These are phyloP conservation scores for Dimocarpus longan DNA, from an alignment of 345 rosid genomes.

Conservation along the genomic window DNA sequence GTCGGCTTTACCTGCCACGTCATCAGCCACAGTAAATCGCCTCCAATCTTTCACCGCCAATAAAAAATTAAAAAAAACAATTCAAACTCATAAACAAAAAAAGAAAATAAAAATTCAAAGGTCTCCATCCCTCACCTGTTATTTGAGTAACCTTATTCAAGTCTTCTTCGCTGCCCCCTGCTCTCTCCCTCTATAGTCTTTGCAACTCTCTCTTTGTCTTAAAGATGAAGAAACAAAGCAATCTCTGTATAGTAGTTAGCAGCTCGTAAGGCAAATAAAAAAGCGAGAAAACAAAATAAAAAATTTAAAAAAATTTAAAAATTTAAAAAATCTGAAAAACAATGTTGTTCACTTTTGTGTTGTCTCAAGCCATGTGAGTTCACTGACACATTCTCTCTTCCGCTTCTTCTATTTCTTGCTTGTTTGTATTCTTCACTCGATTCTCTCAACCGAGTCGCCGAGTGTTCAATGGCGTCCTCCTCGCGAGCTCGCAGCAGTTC, in stretches of 20 bases:
- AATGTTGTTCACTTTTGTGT: constrained; percentile 53
- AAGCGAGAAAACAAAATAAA: neutral
- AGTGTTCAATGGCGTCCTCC: constrained; percentile 72
- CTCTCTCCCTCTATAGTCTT: constrained; percentile 30
- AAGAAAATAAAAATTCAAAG: constrained; percentile 26
- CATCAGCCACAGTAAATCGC: constrained; percentile 11
- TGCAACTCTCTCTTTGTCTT: constrained; percentile 57
- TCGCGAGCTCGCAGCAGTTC: constrained; percentile 89
- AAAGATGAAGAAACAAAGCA: constrained; percentile 70
- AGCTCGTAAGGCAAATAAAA: constrained; percentile 15
- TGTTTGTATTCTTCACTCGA: constrained; percentile 7
- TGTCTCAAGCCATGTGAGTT: constrained; percentile 75
- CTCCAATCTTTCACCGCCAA: neutral
- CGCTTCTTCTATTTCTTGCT: constrained; percentile 16
- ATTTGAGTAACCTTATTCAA: constrained; percentile 16
- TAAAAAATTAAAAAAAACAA: neutral
- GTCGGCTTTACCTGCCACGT: constrained; percentile 32
- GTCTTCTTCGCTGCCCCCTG: constrained; percentile 23
- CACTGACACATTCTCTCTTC: constrained; percentile 65
- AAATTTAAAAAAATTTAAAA: neutral
- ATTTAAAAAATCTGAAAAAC: neutral
- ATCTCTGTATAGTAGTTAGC: constrained; percentile 23
- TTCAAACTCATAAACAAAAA: neutral
- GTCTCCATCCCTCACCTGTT: constrained; percentile 24
- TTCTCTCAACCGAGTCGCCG: constrained; percentile 37